Base-by-base conservation (phyloP, 2,329 filamentous ascomycete species). In the Neopestalotiopsis rosae region DNA sequence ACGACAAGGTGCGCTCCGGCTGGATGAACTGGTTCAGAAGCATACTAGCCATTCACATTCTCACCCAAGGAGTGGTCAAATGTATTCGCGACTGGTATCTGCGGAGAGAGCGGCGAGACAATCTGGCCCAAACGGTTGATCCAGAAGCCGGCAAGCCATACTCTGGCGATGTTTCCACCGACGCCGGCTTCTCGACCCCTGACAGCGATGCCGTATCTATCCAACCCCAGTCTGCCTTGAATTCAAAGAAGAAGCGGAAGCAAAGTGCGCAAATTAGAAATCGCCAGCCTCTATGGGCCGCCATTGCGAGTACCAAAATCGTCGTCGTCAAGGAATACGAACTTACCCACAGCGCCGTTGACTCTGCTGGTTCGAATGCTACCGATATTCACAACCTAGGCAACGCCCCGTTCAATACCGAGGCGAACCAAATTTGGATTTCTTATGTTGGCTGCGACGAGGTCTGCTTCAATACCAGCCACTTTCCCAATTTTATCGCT, bases 271-370 rank as follows among this genome's bases (percentile, higher is more conserved):
- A 96, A 80, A 94, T 97, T 73, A 88, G 95, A 80, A 93, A 94
- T 79, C 91, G 94, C 77, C 95, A 98, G 82, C 95, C 95, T 63
- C 89, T 98, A 72, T 98, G 95, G 95, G 94, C 95, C 72, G 95
- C 95, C 62, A 88, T 98, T 74, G 95, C 95, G 65, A 97, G 94
- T 82, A 97, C 95, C 77, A 98, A 98, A 86, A 95, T 98, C 79
- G 95, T 96, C 75, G 94, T 97, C 82, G 91, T 97, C 77, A 96
- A 97, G 83, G 95, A 94, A 81, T 93, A 94, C 75, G 92, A 94
- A 81, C 89, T 97, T 78, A 95, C 93, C 73, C 90, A 93, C 78
- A 90, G 91, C 69, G 88, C 91, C 70, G 89, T 89, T 67, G 92
- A 94, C 81, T 91, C 90, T 65, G 89, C 88, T 40, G 91, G 91